A percentile compares a stretch with the other conserved stretches of the same genome.
Evolutionary conservation across 768 basidiomycete genomes (phyloP).

Genomic region (Tremella yokohamensis): DNA sequence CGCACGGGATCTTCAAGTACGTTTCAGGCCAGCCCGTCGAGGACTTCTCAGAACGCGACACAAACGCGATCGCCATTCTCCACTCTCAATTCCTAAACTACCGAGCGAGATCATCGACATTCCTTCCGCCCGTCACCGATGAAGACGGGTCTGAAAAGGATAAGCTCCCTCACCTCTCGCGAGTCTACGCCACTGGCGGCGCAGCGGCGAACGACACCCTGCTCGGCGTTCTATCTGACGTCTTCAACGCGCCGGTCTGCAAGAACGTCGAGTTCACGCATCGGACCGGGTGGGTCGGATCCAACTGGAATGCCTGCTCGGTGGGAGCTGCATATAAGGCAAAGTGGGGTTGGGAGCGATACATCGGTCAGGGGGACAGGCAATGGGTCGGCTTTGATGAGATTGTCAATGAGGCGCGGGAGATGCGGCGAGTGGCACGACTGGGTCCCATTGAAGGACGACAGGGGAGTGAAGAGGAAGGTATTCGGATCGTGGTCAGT

Average conservation of each 20-base stretch:
- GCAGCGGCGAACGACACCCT: constrained; percentile 70
- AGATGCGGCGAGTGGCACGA: constrained; percentile 12
- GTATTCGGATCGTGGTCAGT: constrained; percentile 27
- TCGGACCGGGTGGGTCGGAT: constrained; percentile 22
- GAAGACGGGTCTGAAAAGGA: not conserved
- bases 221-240: constrained; percentile 69
- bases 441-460: not conserved
- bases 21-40: constrained; percentile 21
- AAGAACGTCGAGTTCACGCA: constrained; percentile 43
- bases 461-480: constrained; percentile 29
- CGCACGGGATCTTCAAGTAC: constrained; percentile 62
- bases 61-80: constrained; percentile 63
- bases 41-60: constrained; percentile 51
- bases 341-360: constrained; percentile 41
- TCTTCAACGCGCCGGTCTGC: constrained; percentile 73
- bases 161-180: constrained; percentile 53
- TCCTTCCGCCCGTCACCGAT: constrained; percentile 44
- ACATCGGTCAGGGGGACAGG: constrained; percentile 12
- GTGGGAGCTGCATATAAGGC: constrained; percentile 46
- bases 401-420: constrained; percentile 31
- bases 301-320: constrained; percentile 41
- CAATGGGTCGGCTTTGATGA: constrained; percentile 34
- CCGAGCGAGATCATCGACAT: constrained; percentile 64
- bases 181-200: constrained; percentile 75
- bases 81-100: constrained; percentile 84